Evolutionary conservation across 176 grass and related monocot genomes (phyloP).

Genomic region (Coix lacrymajobi): DNA sequence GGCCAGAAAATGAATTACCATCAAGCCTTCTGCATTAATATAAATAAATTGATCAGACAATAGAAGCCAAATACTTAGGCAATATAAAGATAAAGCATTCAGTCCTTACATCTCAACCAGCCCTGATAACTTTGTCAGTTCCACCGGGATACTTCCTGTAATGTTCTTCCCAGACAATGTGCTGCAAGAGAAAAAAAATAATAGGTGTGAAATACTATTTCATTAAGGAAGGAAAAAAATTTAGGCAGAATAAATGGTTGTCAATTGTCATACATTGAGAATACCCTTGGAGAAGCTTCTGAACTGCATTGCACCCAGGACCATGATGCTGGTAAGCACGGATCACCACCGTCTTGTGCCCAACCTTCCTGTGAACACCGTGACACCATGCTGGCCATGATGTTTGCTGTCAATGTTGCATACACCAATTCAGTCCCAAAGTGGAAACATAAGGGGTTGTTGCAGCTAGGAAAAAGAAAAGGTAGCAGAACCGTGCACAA

Average conservation of each 20-base stretch:
- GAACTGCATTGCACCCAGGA: slow-evolving; percentile 90
- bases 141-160: slow-evolving; percentile 73
- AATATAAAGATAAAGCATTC: slow-evolving; percentile 14
- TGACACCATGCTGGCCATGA: slow-evolving; percentile 60
- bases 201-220: slow-evolving; percentile 4
- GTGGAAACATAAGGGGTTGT: background rate
- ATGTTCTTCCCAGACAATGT: slow-evolving; percentile 61
- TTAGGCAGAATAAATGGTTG: slow-evolving; percentile 12
- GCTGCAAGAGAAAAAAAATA: slow-evolving; percentile 24
- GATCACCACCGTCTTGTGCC: slow-evolving; percentile 86
- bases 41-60: slow-evolving; percentile 12
- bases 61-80: background rate
- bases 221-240: slow-evolving; percentile 1
- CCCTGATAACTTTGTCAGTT: slow-evolving; percentile 66
- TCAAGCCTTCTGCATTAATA: slow-evolving; percentile 57
- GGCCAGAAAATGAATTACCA: slow-evolving; percentile 69
- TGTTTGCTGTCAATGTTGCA: slow-evolving; percentile 46
- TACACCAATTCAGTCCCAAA: slow-evolving; percentile 9
- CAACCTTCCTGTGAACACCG: slow-evolving; percentile 46
- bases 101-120: slow-evolving; percentile 82
- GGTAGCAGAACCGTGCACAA: background rate
- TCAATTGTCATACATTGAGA: slow-evolving; percentile 57
- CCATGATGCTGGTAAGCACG: slow-evolving; percentile 81
- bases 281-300: slow-evolving; percentile 56
- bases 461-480: background rate